Evolutionary conservation across 2,329 filamentous ascomycete species (phyloP), one percentile per base, ranked within the genome.

Genomic region (Penicillium oxalicum): DNA sequence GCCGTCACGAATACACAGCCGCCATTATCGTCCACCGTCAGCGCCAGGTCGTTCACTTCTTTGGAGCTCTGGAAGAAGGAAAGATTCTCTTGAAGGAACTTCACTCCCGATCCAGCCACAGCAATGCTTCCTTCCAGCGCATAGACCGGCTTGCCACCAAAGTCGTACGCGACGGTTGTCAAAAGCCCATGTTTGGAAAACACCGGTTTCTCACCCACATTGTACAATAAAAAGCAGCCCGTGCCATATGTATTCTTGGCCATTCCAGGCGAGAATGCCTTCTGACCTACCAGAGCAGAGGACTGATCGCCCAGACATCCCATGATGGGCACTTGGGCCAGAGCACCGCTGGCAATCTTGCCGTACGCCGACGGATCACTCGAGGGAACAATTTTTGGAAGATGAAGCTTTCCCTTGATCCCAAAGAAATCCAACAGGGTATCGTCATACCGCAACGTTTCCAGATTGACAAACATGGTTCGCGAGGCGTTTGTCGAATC

Each of bases 201-300:
- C 46, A 95, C 88, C 5, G 90, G 90, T 67, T 89, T 84, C 36
- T 83, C 78, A 45, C 90, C 90, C 32, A 94, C 87, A 61, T 95
- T 94, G 73, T 93, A 94, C 4, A 95, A 78, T 56, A 95, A 74
- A 74, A 95, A 95, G 66, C 88, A 93, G 37, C 89, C 89, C 0
- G 89, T 95, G 35, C 89, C 89, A 65, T 94, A 94, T 0, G 88
- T 94, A 70, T 93, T 94, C 76, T 94, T 94, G 26, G 88, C 90
- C 65, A 84, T 81, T 39, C 90, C 90, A 0, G 88, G 84, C 5
- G 77, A 79, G 71, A 95, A 95, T 4, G 86, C 89, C 64, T 87
- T 86, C 66, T 93, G 88, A 32, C 89, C 89, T 26, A 94, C 88
- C 33, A 95, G 75, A 9, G 89, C 88, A 47, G 88, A 85, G 38